Evolutionary conservation across 116 monocot species (phyloP).

Genomic region (Posidonia oceanica): DNA sequence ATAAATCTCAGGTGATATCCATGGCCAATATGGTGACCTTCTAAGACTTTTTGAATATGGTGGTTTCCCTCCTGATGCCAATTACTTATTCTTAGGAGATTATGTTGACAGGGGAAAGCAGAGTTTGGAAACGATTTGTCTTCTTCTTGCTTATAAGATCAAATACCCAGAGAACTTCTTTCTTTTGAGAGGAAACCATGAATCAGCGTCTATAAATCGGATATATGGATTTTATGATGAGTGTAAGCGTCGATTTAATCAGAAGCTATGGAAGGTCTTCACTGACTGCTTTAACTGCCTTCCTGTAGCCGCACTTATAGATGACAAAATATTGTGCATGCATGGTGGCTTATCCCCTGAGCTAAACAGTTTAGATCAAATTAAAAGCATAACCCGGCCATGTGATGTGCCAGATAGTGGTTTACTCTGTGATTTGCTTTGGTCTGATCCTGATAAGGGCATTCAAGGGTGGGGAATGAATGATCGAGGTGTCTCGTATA

Average conservation of each 20-base stretch:
- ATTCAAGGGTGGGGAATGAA: slow-evolving; percentile 83
- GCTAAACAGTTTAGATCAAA: slow-evolving; percentile 62
- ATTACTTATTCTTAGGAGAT: slow-evolving; percentile 84
- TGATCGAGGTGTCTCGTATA: slow-evolving; percentile 87
- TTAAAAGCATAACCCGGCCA: slow-evolving; percentile 51
- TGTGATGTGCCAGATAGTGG: slow-evolving; percentile 78
- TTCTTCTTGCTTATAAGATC: slow-evolving; percentile 80
- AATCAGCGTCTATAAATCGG: slow-evolving; percentile 79
- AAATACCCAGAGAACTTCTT: slow-evolving; percentile 87
- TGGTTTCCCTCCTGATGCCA: slow-evolving; percentile 72
- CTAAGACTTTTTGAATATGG: slow-evolving; percentile 86
- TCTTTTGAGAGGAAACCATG: slow-evolving; percentile 76
- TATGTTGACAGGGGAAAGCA: slow-evolving; percentile 87
- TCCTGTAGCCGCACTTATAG: slow-evolving; percentile 82
- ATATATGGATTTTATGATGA: slow-evolving; percentile 95
- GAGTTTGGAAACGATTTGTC: slow-evolving; percentile 80
- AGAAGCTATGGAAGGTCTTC: slow-evolving; percentile 73
- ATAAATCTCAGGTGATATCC: slow-evolving; percentile 63
- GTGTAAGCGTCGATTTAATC: slow-evolving; percentile 83
- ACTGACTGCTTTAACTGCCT: slow-evolving; percentile 86
- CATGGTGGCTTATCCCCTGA: slow-evolving; percentile 92
- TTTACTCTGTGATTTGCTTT: slow-evolving; percentile 81
- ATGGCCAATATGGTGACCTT: slow-evolving; percentile 84
- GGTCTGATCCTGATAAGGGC: slow-evolving; percentile 80
- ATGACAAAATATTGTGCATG: slow-evolving; percentile 94